A percentile compares a stretch with the other conserved stretches of the same genome.
Conservation (phyloP, 331 rosid genomes). For the Quercus lobata region DNA sequence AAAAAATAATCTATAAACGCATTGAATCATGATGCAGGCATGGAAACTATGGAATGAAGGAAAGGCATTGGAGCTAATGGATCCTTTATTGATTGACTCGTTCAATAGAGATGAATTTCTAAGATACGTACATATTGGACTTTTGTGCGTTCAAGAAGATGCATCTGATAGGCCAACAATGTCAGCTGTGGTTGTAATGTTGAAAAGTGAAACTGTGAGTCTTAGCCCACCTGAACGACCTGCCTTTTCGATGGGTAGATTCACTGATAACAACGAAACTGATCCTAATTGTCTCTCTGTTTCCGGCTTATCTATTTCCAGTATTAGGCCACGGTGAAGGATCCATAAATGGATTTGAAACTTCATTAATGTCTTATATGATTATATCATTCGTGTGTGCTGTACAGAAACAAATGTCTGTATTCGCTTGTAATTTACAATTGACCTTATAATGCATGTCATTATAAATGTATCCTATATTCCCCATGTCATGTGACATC, state of each 20-base stretch:
- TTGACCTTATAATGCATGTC: not conserved
- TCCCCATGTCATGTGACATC: too few species aligned
- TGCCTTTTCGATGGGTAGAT: slow-evolving; percentile 32
- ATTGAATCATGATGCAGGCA: slow-evolving; percentile 34
- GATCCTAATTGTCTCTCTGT: not conserved
- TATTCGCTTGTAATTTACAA: not conserved
- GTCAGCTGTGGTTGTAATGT: slow-evolving; percentile 37
- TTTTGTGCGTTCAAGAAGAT: slow-evolving; percentile 64
- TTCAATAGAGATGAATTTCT: slow-evolving; percentile 30
- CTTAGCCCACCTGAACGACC: slow-evolving; percentile 23
- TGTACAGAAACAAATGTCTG: not conserved
- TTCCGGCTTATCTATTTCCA: slow-evolving; percentile 12
- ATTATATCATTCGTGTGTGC: not conserved
- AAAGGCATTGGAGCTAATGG: slow-evolving; percentile 38
- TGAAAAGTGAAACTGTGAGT: slow-evolving; percentile 28
- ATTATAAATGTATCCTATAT: not conserved
- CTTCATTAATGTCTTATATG: not conserved
- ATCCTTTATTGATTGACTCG: slow-evolving; percentile 30
- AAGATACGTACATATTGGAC: slow-evolving; percentile 47
- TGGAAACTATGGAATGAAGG: slow-evolving; percentile 56
- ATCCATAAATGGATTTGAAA: not conserved
- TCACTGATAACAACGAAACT: not conserved
- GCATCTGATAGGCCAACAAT: slow-evolving; percentile 57
- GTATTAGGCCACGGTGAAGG: not conserved
- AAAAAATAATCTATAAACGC: not conserved